phyloP scores from a whole-genome alignment of 805 yeast genomes.

The Kodamaea kakaduensis region DNA sequence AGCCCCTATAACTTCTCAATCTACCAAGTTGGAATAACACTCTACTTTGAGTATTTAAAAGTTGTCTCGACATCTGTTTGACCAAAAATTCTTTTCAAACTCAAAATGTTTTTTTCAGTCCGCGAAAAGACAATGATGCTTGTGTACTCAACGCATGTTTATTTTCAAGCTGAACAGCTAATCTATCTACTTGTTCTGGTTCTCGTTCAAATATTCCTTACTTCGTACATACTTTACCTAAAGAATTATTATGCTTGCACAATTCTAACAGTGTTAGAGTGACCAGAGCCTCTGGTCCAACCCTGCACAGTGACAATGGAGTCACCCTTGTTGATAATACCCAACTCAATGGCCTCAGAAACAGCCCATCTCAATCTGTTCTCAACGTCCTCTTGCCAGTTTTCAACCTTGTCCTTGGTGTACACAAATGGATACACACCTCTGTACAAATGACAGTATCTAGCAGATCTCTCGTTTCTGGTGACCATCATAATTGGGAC shows the following conservation, averaged over 20 bases:
- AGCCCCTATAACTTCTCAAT: background rate
- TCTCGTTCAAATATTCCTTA: too few relatives aligned
- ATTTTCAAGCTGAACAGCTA: too few relatives aligned
- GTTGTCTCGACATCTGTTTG: constrained; percentile 2
- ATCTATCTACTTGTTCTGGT: too few relatives aligned
- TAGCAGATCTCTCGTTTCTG: constrained; percentile 88
- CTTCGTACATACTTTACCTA: background rate
- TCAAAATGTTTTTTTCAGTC: too few relatives aligned
- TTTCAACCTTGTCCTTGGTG: constrained; percentile 56
- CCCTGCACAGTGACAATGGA: constrained; percentile 94
- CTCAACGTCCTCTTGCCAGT: constrained; percentile 98
- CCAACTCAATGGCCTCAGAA: constrained; percentile 80
- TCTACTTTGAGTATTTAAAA: constrained; percentile 1
- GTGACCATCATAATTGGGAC: constrained; percentile 98
- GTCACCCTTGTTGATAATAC: constrained; percentile 84
- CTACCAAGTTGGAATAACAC: background rate
- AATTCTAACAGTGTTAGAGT: constrained; percentile 97
- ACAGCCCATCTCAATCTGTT: constrained; percentile 91
- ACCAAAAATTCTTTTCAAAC: too few relatives aligned
- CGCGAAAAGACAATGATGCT: too few relatives aligned
- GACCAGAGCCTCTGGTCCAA: constrained; percentile 98
- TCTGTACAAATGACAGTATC: constrained; percentile 94
- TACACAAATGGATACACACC: constrained; percentile 98
- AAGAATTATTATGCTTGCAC: constrained; percentile 53
- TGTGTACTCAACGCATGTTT: too few relatives aligned